phyloP scores from a whole-genome alignment of 345 rosid species.

The Gossypium ekmanianum region DNA sequence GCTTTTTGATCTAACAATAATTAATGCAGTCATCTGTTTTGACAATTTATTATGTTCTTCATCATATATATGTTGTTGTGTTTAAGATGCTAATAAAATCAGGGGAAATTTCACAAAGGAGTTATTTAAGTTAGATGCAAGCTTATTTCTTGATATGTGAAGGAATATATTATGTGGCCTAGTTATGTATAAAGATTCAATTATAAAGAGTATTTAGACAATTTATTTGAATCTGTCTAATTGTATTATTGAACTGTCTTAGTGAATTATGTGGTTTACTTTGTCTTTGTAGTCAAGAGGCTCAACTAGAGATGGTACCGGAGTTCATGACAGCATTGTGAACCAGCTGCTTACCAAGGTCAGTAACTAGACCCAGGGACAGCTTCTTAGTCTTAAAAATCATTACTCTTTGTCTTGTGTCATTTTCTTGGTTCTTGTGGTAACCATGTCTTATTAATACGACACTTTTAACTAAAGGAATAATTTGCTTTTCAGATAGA shows the following conservation, averaged over 20 bases:
- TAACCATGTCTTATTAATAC: neutral
- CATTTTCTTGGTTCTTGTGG: slow-evolving; percentile 11
- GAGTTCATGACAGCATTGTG: slow-evolving; percentile 97
- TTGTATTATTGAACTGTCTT: slow-evolving; percentile 3
- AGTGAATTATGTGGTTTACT: neutral
- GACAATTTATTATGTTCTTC: too few species aligned
- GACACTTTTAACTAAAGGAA: slow-evolving; percentile 9
- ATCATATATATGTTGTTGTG: neutral
- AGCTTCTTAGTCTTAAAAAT: slow-evolving; percentile 9
- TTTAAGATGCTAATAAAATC: neutral
- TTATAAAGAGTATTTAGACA: neutral
- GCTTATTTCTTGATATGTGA: neutral
- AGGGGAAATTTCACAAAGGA: neutral
- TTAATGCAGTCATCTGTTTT: too few species aligned
- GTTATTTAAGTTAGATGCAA: slow-evolving; percentile 1
- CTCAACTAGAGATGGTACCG: slow-evolving; percentile 95
- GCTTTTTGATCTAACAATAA: too few species aligned
- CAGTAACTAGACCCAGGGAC: slow-evolving; percentile 17
- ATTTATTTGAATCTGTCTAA: slow-evolving; percentile 9
- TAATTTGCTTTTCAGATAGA: slow-evolving; percentile 73
- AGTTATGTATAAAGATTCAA: neutral
- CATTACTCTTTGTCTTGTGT: neutral
- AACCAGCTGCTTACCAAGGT: slow-evolving; percentile 99
- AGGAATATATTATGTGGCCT: neutral
- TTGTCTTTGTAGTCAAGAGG: slow-evolving; percentile 66